Evolutionary conservation across 768 basidiomycete species (phyloP).

Genomic region (Lyophyllum shimeji): DNA sequence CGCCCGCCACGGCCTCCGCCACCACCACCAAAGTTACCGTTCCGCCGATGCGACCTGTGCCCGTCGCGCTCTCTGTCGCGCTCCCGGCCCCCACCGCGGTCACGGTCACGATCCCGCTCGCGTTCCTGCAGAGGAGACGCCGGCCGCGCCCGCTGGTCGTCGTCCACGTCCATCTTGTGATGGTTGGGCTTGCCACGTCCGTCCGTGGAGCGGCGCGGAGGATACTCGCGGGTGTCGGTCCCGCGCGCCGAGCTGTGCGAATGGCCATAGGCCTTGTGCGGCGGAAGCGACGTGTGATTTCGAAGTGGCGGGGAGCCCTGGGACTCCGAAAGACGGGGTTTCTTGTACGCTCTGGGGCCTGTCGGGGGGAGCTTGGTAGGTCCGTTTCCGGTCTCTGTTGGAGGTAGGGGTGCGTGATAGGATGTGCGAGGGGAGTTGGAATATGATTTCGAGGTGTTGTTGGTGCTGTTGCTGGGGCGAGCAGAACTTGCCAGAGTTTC

Average conservation of each 20-base stretch:
- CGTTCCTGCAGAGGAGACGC: slow-evolving; percentile 38
- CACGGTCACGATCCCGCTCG: slow-evolving; percentile 37
- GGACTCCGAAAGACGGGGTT: slow-evolving; percentile 66
- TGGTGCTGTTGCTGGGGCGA: slow-evolving; percentile 36
- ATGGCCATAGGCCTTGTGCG: slow-evolving; percentile 24
- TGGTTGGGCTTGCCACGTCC: slow-evolving; percentile 20
- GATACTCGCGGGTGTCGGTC: slow-evolving; percentile 22
- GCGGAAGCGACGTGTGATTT: slow-evolving; percentile 22
- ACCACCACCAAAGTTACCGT: slow-evolving; percentile 29
- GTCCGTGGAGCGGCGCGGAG: slow-evolving; percentile 21
- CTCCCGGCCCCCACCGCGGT: slow-evolving; percentile 29
- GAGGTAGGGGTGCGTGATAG: slow-evolving; percentile 34
- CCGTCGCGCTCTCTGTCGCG: slow-evolving; percentile 32
- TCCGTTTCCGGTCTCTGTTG: slow-evolving; percentile 26
- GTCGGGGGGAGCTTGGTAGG: slow-evolving; percentile 64
- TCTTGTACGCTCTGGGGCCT: slow-evolving; percentile 80
- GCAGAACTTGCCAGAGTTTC: slow-evolving; percentile 52
- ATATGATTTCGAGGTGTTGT: slow-evolving; percentile 35
- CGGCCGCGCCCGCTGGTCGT: slow-evolving; percentile 43
- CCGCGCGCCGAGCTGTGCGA: slow-evolving; percentile 15
- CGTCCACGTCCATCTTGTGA: slow-evolving; percentile 58
- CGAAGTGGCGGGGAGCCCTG: slow-evolving; percentile 33
- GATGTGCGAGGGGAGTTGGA: slow-evolving; percentile 48
- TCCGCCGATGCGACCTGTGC: slow-evolving; percentile 34
- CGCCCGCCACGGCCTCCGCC: slow-evolving; percentile 33